Percentiles rank a stretch among this genome's conserved stretches.
phyloP scores from a whole-genome alignment of 306 rosid species.

The Herpetospermum pedunculosum region DNA sequence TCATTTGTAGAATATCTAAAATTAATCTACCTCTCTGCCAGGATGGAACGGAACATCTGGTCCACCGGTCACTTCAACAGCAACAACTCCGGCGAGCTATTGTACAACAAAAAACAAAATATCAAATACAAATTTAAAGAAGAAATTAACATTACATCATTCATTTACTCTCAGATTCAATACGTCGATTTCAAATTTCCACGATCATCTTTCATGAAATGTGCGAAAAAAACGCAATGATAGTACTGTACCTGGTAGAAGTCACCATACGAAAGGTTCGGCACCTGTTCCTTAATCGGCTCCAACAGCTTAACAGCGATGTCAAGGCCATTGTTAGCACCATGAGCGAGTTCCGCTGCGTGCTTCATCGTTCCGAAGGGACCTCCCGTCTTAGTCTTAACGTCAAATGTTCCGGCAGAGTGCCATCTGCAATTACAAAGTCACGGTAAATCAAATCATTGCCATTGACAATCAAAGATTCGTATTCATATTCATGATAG shows the following conservation, averaged over 20 bases:
- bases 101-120: neutral
- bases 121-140: neutral
- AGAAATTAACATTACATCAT: neutral
- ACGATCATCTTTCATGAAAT: neutral
- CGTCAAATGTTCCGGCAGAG: constrained; percentile 51
- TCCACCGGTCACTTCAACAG: constrained; percentile 55
- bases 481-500: neutral
- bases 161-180: neutral
- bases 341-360: constrained; percentile 40
- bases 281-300: constrained; percentile 41
- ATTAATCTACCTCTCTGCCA: constrained; percentile 37
- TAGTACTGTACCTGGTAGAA: constrained; percentile 31
- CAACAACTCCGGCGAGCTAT: constrained; percentile 58
- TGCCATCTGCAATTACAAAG: constrained; percentile 38
- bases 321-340: constrained; percentile 49
- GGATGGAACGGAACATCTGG: constrained; percentile 55
- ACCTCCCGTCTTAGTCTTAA: constrained; percentile 39
- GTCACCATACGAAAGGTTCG: constrained; percentile 41
- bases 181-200: neutral
- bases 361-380: constrained; percentile 48
- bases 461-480: neutral
- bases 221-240: neutral
- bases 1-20: neutral
- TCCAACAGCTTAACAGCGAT: constrained; percentile 41
- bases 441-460: neutral